Evolutionary conservation across 768 basidiomycete species (phyloP).

Genomic region (Phylloporus scabripes): DNA sequence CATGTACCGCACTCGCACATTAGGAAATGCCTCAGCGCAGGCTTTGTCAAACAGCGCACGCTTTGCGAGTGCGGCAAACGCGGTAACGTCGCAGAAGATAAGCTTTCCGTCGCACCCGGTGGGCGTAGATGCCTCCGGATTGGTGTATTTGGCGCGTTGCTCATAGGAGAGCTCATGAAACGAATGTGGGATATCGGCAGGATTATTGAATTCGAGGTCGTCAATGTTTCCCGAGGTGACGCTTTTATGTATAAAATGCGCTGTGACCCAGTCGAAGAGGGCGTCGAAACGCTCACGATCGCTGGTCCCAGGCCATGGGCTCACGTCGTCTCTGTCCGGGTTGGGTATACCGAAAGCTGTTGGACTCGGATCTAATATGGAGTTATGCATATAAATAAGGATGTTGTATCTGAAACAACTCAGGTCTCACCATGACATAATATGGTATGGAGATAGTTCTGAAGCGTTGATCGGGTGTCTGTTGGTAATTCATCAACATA

Average conservation of each 20-base stretch:
- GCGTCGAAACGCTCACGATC: slow-evolving; percentile 10
- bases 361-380: neutral
- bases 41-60: slow-evolving; percentile 17
- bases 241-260: slow-evolving; percentile 12
- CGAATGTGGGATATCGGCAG: slow-evolving; percentile 6
- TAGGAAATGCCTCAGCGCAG: slow-evolving; percentile 4
- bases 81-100: no score
- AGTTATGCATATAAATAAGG: neutral
- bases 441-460: slow-evolving; percentile 17
- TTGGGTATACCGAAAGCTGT: neutral
- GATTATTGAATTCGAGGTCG: slow-evolving; percentile 14
- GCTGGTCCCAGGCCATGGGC: neutral
- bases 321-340: neutral
- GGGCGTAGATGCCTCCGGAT: no score
- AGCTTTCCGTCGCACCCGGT: no score
- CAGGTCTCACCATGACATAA: slow-evolving; percentile 13
- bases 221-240: no score
- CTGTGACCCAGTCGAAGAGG: neutral
- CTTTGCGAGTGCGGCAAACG: neutral
- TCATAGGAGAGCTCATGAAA: no score
- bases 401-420: neutral
- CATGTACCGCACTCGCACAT: slow-evolving; percentile 18
- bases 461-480: slow-evolving; percentile 3
- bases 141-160: neutral
- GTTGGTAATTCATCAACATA: slow-evolving; percentile 9